Evolutionary conservation across 2,329 filamentous ascomycete species (phyloP), one percentile per base, ranked within the genome.

Genomic region (Pyrenophora seminiperda): DNA sequence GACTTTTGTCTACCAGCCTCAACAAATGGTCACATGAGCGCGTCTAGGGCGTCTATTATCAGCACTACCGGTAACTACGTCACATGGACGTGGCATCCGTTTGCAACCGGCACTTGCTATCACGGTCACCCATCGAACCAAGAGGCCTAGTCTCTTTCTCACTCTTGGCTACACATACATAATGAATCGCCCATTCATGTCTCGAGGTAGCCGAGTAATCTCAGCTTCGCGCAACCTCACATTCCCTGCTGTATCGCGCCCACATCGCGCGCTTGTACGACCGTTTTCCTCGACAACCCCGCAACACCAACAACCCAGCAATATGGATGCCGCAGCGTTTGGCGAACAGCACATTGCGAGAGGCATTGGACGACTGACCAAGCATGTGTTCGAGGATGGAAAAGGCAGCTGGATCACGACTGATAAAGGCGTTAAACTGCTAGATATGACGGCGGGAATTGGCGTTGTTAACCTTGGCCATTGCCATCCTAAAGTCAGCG

Each of bases 401-500:
- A 61, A 63, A 41, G 65, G 65, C 42, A 54, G 59, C n/a, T 68
- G 50, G 37, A 64, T 68, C 15, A 68, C 62, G 19, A 68, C 65
- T 13, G 65, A 68, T 34, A 65, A 68, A 40, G 65, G 65, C 18
- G 59, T 66, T 20, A 66, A 66, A 54, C 59, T 68, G 33, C 65
- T 68, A 15, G 65, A 68, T 33, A 53, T 68, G 38, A 68, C 65
- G 3, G 48, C 65, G 32, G 65, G 65, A 3, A 68, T 68, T 37
- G 65, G 65, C 19, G 65, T 68, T 24, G 58, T 65, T 30, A 68
- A 68, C 33, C 52, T 68, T 5, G 65, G 65, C 10, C 65, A 68
- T 40, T 68, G 65, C 43, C 65, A 68, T 47, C 62, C 63, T 41
- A 68, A 66, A 47, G 65, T 68, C 49, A 68, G 63, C 47, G 59